Evolutionary conservation across 1,284 basidiomycete species (phyloP).

Genomic region (Phellinidium pouzarii): DNA sequence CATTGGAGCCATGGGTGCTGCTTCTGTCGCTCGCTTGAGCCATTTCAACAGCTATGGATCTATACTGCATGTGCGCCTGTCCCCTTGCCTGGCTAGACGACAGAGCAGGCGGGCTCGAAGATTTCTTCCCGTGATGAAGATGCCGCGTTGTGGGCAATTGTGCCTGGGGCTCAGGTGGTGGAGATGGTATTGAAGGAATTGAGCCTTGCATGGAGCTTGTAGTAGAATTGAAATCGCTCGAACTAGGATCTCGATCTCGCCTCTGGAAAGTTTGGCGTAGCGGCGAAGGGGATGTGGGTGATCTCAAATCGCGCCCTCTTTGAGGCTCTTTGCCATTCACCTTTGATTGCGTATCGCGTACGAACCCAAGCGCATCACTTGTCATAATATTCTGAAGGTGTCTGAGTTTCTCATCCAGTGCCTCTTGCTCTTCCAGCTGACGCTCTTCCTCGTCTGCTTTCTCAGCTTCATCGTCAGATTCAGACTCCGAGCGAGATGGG

Average conservation of each 20-base stretch:
- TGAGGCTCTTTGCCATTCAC: slow-evolving; percentile 32
- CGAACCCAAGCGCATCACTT: slow-evolving; percentile 61
- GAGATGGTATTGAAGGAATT: slow-evolving; percentile 71
- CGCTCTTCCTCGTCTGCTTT: slow-evolving; percentile 62
- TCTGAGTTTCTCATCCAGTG: slow-evolving; percentile 55
- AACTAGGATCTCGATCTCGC: slow-evolving; percentile 20
- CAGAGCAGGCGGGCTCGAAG: slow-evolving; percentile 52
- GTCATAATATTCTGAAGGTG: slow-evolving; percentile 66
- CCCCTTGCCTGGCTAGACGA: slow-evolving; percentile 46
- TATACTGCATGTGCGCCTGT: slow-evolving; percentile 39
- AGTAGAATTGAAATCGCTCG: slow-evolving; percentile 38
- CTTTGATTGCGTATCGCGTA: slow-evolving; percentile 40
- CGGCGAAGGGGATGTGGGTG: slow-evolving; percentile 29
- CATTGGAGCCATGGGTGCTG: slow-evolving; percentile 59
- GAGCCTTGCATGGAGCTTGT: slow-evolving; percentile 66
- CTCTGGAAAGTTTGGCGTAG: slow-evolving; percentile 51
- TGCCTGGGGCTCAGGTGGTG: slow-evolving; percentile 44
- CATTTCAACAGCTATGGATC: slow-evolving; percentile 33
- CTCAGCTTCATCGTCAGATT: slow-evolving; percentile 45
- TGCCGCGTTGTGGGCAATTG: slow-evolving; percentile 47
- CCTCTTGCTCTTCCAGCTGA: slow-evolving; percentile 58
- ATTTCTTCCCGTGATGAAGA: slow-evolving; percentile 43
- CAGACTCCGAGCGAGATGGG: slow-evolving; percentile 36
- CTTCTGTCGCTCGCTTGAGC: slow-evolving; percentile 43
- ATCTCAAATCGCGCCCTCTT: slow-evolving; percentile 42